Evolutionary conservation across 2,329 filamentous ascomycete species (phyloP), one percentile per base, ranked within the genome.

Genomic region (Sporothrix pallida): DNA sequence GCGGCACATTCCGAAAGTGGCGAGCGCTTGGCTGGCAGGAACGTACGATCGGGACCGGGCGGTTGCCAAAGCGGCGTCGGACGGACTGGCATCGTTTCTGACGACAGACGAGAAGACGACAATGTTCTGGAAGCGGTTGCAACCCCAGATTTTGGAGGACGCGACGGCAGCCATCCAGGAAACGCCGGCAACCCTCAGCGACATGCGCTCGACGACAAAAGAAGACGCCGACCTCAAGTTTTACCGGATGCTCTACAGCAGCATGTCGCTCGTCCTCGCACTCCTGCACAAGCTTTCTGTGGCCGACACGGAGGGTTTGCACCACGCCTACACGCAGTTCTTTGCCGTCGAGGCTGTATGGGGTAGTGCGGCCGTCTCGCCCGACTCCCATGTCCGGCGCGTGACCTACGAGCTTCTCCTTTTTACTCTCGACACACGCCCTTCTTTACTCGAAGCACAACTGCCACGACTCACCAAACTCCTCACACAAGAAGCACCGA

Each of bases 211-310:
- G 0, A 93, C 94, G 3, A 96, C 90, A 74, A 83, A 88, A 9
- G 95, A 98, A 77, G 96, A 99, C 80, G 91, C 94, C 3, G 89
- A 94, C 77, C 89, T 92, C 20, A 98, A 97, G 78, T 96, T 97
- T 82, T 89, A 90, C 75, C 88, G 96, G 65, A 94, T 98, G 3
- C 79, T 90, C 2, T 85, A 84, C 10, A 85, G 84, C 8, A 87
- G 87, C 72, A 78, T 91, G 26, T 87, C 86, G 0, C 81, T 91
- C 6, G 85, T 90, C 2, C 77, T 87, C 2, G 84, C 85, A 44
- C 82, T 91, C 0, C 78, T 91, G 0, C 82, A 84, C 63, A 86
- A 82, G 74, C 81, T 89, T 1, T 31, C 83, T 0, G 75, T 79
- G 7, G 78, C 80, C 20, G 91, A 93, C 52, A 81, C 92, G 3